Evolutionary conservation across 1,139 yeast species (phyloP).

Genomic region (Geotrichum klebahnii): DNA sequence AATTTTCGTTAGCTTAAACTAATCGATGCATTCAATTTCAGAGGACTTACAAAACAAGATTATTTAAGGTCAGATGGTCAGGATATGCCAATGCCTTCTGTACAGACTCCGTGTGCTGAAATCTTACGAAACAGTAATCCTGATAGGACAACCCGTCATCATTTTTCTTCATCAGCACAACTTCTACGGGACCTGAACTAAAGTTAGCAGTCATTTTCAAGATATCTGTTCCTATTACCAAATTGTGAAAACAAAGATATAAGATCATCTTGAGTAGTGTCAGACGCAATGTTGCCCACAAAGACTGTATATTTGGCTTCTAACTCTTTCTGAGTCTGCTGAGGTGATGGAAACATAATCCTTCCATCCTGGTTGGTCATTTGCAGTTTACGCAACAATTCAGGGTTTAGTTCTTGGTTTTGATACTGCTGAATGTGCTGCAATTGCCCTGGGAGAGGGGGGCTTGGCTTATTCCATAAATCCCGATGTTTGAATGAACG

Average conservation of each 20-base stretch:
- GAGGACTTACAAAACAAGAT: slow-evolving; percentile 6
- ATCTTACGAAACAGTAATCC: slow-evolving; percentile 16
- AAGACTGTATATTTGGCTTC: slow-evolving; percentile 13
- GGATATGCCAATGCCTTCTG: slow-evolving; percentile 11
- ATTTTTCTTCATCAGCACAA: slow-evolving; percentile 8
- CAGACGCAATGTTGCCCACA: slow-evolving; percentile 13
- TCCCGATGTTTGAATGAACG: neutral
- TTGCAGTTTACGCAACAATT: neutral
- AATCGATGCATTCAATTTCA: neutral
- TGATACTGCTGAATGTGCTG: too few relatives aligned
- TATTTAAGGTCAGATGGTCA: slow-evolving; percentile 5
- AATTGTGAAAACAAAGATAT: slow-evolving; percentile 13
- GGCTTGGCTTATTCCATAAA: neutral
- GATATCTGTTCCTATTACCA: too few relatives aligned
- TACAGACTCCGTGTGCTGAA: slow-evolving; percentile 5
- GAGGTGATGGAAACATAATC: neutral
- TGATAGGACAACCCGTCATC: neutral
- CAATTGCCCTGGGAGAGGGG: too few relatives aligned
- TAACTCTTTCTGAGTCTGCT: slow-evolving; percentile 3
- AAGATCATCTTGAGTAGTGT: slow-evolving; percentile 14
- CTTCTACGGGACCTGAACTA: slow-evolving; percentile 11
- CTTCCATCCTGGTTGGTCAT: neutral
- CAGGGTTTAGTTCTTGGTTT: neutral
- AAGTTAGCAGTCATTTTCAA: neutral
- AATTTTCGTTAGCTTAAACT: neutral